Evolutionary conservation across 306 rosid genomes (phyloP).

Genomic region (Vachellia pachyceras): DNA sequence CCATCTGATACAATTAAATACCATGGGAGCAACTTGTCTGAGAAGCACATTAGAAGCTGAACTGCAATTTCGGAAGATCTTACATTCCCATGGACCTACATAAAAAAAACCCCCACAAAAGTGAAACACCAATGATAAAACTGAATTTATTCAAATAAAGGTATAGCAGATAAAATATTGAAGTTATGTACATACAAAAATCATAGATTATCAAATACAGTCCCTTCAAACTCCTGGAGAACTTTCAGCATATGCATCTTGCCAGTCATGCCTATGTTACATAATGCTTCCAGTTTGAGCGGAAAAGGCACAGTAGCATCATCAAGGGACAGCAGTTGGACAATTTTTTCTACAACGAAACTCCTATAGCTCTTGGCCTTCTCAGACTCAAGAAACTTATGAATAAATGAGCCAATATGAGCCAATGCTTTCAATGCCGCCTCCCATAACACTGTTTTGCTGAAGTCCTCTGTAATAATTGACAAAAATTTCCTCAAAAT

Average conservation of each 20-base stretch:
- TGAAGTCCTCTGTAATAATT: constrained; percentile 61
- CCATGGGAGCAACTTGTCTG: constrained; percentile 83
- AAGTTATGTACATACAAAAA: constrained; percentile 52
- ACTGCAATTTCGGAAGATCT: constrained; percentile 54
- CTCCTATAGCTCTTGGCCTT: constrained; percentile 62
- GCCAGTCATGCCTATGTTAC: constrained; percentile 74
- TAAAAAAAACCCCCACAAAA: constrained; percentile 41
- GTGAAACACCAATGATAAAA: constrained; percentile 15
- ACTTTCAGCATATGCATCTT: constrained; percentile 67
- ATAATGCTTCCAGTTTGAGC: constrained; percentile 73
- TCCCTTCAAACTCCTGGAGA: constrained; percentile 72
- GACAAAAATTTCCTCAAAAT: constrained; percentile 71
- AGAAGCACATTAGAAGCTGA: constrained; percentile 82
- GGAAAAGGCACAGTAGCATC: constrained; percentile 62
- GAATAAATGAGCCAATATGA: constrained; percentile 71
- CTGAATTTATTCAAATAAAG: constrained; percentile 34
- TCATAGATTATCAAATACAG: constrained; percentile 59
- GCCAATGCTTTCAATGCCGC: constrained; percentile 70
- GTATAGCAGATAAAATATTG: constrained; percentile 30
- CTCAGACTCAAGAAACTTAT: constrained; percentile 59
- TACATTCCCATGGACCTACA: constrained; percentile 61
- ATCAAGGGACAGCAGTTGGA: constrained; percentile 57
- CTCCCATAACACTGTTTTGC: constrained; percentile 66
- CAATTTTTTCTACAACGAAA: constrained; percentile 64
- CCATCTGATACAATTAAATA: constrained; percentile 41